Base-by-base conservation (phyloP, 164 flowering plant species). In the Macadamia integrifolia region DNA sequence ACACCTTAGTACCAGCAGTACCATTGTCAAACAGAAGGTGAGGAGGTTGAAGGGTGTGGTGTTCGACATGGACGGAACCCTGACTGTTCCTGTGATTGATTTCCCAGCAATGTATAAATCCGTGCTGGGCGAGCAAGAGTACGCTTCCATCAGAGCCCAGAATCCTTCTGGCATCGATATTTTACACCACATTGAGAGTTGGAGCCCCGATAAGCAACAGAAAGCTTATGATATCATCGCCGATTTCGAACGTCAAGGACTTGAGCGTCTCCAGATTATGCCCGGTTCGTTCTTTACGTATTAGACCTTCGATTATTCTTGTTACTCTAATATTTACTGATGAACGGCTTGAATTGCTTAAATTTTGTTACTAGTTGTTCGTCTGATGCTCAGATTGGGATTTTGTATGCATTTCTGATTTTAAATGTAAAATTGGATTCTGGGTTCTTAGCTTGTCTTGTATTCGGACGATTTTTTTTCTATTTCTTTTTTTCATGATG, bases 41-140 rank as follows among this genome's bases (percentile, higher is more conserved):
- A 74, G 83, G 68, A 74, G 83, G 68, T 79, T 93, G 10, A 68
- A 86, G 17, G 98, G 98, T 49, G 92, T 93, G 58, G 97, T 93
- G 3, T 93, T 93, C 75, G 98, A 93, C 88, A 93, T 93, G 97
- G 98, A 93, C 81, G 98, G 97, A 57, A 93, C 98, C 70, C 85
- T 93, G 14, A 93, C 98, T 0, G 91, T 93, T 35, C 97, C 97
- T 49, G 97, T 76, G 56, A 93, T 93, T 67, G 91, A 93, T 66
- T 93, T 93, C 68, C 69, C 82, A 11, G 89, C 97, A 11, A 93
- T 93, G 98, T 89, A 89, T 80, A 83, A 69, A 67, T 78, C 86
- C 17, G 96, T 93, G 57, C 82, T 93, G 8, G 97, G 97, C 29
- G 91, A 89, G 28, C 85, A 87, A 12, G 88, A 82, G 76, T 89